Percentiles rank a stretch among this genome's conserved stretches.
These are phyloP conservation scores for Euptelea pleiosperma DNA, from an alignment of 164 flowering plant genomes.

Conservation along the genomic window DNA sequence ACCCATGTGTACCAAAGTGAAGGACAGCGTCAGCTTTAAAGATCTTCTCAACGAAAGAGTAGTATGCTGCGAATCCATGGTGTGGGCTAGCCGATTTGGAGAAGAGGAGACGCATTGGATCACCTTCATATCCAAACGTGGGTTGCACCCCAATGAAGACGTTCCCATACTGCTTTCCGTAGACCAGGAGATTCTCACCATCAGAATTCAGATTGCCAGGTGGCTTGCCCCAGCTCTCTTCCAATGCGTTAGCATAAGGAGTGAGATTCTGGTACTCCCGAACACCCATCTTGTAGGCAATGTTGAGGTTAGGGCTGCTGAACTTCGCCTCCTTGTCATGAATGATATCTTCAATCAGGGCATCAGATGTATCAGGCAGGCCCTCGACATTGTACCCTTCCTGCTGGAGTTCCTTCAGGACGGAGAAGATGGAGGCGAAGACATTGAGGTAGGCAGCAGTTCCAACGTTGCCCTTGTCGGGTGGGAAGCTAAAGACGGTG, in stretches of 20 bases:
- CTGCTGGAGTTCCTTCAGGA: conserved; percentile 69
- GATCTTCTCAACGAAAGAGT: conserved; percentile 90
- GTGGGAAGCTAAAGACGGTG: conserved; percentile 99
- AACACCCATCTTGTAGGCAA: conserved; percentile 93
- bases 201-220: conserved; percentile 98
- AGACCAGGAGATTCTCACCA: conserved; percentile 92
- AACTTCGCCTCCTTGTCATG: conserved; percentile 98
- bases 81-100: conserved; percentile 99
- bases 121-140: conserved; percentile 98
- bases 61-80: conserved; percentile 98
- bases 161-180: conserved; percentile 94
- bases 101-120: conserved; percentile 96
- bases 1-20: conserved; percentile 98
- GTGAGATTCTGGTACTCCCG: conserved; percentile 84
- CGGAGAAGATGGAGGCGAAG: conserved; percentile 85
- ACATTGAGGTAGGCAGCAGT: conserved; percentile 99
- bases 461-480: conserved; percentile 99
- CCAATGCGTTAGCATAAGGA: conserved; percentile 79
- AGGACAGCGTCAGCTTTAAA: conserved; percentile 97
- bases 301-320: conserved; percentile 93
- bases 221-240: conserved; percentile 98
- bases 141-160: conserved; percentile 98
- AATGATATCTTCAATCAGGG: conserved; percentile 76
- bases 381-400: conserved; percentile 91
- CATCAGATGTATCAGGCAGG: conserved; percentile 84